Base-by-base conservation (phyloP, 768 basidiomycete genomes). In the Coprinopsis cinerea region DNA sequence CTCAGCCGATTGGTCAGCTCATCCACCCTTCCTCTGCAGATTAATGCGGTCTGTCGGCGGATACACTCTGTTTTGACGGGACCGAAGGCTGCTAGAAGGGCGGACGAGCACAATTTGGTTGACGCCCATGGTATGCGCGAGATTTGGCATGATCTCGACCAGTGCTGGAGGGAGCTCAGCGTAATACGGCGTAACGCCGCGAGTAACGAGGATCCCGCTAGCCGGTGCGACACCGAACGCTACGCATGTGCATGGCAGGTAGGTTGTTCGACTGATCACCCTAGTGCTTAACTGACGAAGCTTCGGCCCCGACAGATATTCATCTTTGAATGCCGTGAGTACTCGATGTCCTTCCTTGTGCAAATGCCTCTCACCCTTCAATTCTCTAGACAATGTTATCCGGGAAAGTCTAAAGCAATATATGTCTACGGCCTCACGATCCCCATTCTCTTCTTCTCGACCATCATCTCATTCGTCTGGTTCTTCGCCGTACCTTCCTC, bases 191-290 rank as follows among this genome's bases (percentile, higher is more conserved):
- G 72, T 36, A 59, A 58, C 27, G 55, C 62, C 26, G 39, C 57
- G 25, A 60, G 58, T 39, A 61, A 61, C 50, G 64, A 70, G 22
- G 68, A 71, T 18, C 65, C 67, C 25, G 62, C 67, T 24, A 56
- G 54, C 4, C 60, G 62, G 22, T 39, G 58, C 7, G 72, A 74
- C 42, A 66, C 75, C 28, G 74, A 75, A 37, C 67, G 83, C 50
- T 93, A 88, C 61, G 82, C 85, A 39, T 83, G 87, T 59, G 83
- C 85, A 27, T 95, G 92, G 92, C 86, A 89, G 77, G 85, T 92
- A 60, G 56, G 79, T 67, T 52, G 18, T 47, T 24, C 37, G 18
- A 41, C 48, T 49, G 42, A 46, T 26, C 22, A 40, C 34, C 44
- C 46, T 28, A 25, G 44, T 37, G 4, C 32, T 45, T 45, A 43